These are phyloP conservation scores for Termitomyces sp. DNA, from an alignment of 768 basidiomycete species.

Conservation along the genomic window DNA sequence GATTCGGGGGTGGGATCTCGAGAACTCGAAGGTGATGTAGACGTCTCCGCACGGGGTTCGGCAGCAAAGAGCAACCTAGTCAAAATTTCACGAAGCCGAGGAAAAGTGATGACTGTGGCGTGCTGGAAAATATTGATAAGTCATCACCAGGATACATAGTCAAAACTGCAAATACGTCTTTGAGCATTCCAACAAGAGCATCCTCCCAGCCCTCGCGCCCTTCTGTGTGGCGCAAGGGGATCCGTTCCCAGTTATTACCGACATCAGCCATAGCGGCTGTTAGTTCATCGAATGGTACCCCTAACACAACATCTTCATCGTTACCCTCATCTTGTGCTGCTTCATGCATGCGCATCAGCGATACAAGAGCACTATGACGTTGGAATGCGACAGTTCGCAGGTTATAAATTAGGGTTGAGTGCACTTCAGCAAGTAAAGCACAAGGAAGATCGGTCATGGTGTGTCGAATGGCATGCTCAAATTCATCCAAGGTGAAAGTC, in stretches of 20 bases:
- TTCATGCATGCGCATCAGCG: constrained; percentile 45
- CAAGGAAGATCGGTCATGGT: constrained; percentile 63
- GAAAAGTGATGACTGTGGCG: constrained; percentile 67
- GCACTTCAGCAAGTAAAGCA: constrained; percentile 77
- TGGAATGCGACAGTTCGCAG: constrained; percentile 76
- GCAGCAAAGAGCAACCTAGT: constrained; percentile 71
- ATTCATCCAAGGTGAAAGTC: constrained; percentile 88
- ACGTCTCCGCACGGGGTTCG: constrained; percentile 38
- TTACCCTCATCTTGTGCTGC: constrained; percentile 33
- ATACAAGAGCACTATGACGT: constrained; percentile 70
- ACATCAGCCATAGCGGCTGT: constrained; percentile 67
- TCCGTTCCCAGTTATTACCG: constrained; percentile 84
- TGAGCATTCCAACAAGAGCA: constrained; percentile 79
- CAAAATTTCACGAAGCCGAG: constrained; percentile 63
- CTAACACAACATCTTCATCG: constrained; percentile 36
- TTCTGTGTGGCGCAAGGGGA: constrained; percentile 66
- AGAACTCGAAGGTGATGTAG: constrained; percentile 38
- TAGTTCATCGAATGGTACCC: constrained; percentile 58
- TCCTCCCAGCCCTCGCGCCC: constrained; percentile 89
- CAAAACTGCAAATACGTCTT: constrained; percentile 62
- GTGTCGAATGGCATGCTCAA: constrained; percentile 83
- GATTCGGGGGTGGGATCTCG: constrained; percentile 41
- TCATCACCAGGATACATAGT: background rate
- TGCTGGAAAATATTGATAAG: constrained; percentile 38
- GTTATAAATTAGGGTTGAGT: constrained; percentile 85